Percentiles rank a stretch among this genome's conserved stretches.
Evolutionary conservation across 2,329 filamentous ascomycete species (phyloP).

Genomic region (Colletotrichum acutatum): DNA sequence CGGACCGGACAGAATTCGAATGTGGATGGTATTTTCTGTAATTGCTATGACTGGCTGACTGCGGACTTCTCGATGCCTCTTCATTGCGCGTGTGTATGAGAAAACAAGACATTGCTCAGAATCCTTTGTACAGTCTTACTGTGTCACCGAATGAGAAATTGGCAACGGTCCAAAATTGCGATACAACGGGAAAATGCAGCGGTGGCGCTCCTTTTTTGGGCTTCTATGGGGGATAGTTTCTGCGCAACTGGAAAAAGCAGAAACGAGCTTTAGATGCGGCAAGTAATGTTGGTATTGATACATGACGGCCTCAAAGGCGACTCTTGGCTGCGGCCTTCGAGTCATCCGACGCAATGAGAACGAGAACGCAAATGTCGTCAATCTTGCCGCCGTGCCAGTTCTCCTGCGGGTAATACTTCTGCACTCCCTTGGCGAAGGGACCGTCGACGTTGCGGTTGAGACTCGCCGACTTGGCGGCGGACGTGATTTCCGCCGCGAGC

Average conservation of each 20-base stretch:
- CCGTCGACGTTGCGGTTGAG: constrained; percentile 85
- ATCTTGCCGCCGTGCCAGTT: constrained; percentile 92
- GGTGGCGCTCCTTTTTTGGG: background rate
- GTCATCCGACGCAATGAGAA: constrained; percentile 80
- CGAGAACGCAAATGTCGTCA: constrained; percentile 92
- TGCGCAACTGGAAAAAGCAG: background rate
- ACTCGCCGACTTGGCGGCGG: constrained; percentile 86
- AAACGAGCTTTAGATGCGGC: background rate
- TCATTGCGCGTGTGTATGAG: background rate
- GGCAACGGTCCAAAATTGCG: background rate
- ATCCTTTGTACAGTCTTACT: background rate
- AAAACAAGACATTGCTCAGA: background rate
- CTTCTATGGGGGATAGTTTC: background rate
- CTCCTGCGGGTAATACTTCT: constrained; percentile 86
- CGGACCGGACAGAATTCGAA: background rate
- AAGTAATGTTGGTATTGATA: background rate
- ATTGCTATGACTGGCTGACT: background rate
- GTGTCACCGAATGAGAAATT: background rate
- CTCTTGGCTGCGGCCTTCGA: constrained; percentile 41
- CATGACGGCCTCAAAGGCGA: constrained; percentile 41
- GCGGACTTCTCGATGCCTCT: background rate
- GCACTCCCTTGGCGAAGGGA: constrained; percentile 94
- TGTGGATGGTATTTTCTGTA: background rate
- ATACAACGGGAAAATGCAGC: background rate
- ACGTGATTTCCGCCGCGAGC: constrained; percentile 82